Conservation (phyloP, 306 rosid species). For the Lablab purpureus region DNA sequence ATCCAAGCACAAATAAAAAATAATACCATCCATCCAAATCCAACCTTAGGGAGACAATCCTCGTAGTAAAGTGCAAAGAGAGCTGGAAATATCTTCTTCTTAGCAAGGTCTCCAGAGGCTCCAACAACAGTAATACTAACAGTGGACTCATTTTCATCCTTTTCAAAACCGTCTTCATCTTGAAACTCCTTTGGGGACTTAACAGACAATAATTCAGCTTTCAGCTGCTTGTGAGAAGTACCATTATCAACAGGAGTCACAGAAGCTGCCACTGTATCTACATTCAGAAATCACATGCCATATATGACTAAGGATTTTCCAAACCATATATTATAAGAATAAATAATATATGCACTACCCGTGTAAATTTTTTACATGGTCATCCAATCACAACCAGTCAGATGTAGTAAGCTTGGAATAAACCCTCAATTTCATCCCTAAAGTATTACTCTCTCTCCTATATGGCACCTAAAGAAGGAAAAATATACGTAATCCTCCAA, state of each 20-base stretch:
- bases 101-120: constrained; percentile 96
- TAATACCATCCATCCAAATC: not conserved
- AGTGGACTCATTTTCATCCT: constrained; percentile 52
- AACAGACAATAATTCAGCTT: constrained; percentile 50
- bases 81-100: constrained; percentile 95
- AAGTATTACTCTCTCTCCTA: not conserved
- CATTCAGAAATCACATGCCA: constrained; percentile 36
- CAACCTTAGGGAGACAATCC: constrained; percentile 87
- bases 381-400: not conserved
- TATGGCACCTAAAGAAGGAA: not conserved
- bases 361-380: not conserved
- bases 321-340: not conserved
- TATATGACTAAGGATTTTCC: constrained; percentile 18
- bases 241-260: constrained; percentile 56
- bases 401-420: not conserved
- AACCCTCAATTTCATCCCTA: not conserved
- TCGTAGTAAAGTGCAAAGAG: constrained; percentile 92
- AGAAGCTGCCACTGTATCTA: constrained; percentile 56
- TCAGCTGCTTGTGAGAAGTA: constrained; percentile 54
- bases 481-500: not conserved
- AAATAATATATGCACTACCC: not conserved
- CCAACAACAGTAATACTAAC: constrained; percentile 94
- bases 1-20: not conserved
- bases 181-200: constrained; percentile 48
- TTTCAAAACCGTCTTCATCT: constrained; percentile 43